Evolutionary conservation across 257 asterid species (phyloP).

Genomic region (Jacaranda copaia): DNA sequence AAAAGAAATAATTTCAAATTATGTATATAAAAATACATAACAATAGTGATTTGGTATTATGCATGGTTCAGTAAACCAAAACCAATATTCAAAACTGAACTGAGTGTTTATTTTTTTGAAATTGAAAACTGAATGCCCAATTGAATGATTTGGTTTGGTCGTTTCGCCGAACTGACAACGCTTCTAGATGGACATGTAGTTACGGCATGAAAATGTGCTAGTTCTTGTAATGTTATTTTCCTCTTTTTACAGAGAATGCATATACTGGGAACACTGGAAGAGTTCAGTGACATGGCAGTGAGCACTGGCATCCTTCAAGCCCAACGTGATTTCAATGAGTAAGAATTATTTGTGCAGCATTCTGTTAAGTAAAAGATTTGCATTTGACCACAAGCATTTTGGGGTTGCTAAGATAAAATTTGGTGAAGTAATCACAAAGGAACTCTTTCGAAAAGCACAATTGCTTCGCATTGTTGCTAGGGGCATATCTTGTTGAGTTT

Average conservation of each 20-base stretch:
- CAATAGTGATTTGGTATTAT: too few species aligned
- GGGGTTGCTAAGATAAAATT: constrained; percentile 1
- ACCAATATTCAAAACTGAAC: too few species aligned
- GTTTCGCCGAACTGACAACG: too few species aligned
- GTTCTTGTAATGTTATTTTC: constrained; percentile 11
- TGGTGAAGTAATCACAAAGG: constrained; percentile 21
- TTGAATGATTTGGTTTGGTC: too few species aligned
- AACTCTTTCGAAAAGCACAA: constrained; percentile 26
- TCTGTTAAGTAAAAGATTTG: constrained; percentile 12
- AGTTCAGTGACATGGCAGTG: constrained; percentile 67
- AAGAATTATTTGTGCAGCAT: constrained; percentile 45
- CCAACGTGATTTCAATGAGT: constrained; percentile 88
- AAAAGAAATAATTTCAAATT: too few species aligned
- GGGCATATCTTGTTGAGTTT: background rate
- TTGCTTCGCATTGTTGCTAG: background rate
- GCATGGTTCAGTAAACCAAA: too few species aligned
- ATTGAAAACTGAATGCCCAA: too few species aligned
- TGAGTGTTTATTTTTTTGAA: too few species aligned
- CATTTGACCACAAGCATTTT: background rate
- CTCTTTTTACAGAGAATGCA: constrained; percentile 73
- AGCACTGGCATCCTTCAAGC: constrained; percentile 55
- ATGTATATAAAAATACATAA: too few species aligned
- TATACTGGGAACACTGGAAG: constrained; percentile 79
- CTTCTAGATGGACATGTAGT: background rate
- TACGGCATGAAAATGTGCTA: constrained; percentile 11